phyloP scores from a whole-genome alignment of 139 green algal species.

The Diplosphaera chodatii region DNA sequence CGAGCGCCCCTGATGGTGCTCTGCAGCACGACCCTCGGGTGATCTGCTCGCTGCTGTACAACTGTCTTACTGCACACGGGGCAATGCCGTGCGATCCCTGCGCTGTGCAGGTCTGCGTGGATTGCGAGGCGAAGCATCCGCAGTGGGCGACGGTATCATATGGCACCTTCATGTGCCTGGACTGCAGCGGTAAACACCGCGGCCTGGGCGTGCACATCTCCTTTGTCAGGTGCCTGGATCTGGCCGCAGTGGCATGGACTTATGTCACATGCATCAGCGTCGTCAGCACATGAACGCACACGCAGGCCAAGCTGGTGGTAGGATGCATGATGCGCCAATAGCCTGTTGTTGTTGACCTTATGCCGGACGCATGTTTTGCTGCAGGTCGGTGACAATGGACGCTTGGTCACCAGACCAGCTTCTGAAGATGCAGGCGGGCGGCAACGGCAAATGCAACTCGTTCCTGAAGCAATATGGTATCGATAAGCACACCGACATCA shows the following conservation, averaged over 20 bases:
- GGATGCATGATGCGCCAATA: too few relatives aligned
- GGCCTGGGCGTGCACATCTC: slow-evolving; percentile 95
- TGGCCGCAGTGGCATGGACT: too few relatives aligned
- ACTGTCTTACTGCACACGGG: too few relatives aligned
- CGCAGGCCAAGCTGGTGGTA: too few relatives aligned
- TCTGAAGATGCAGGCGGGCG: slow-evolving; percentile 87
- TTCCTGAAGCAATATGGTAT: slow-evolving; percentile 92
- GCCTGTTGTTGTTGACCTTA: too few relatives aligned
- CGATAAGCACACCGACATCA: slow-evolving; percentile 77
- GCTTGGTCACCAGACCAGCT: slow-evolving; percentile 89
- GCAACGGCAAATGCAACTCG: slow-evolving; percentile 82
- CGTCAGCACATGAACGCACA: too few relatives aligned
- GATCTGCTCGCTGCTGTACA: too few relatives aligned
- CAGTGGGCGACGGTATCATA: slow-evolving; percentile 94
- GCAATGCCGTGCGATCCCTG: too few relatives aligned
- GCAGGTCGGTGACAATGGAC: slow-evolving; percentile 95
- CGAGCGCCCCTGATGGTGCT: too few relatives aligned
- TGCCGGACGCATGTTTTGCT: too few relatives aligned
- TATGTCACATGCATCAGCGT: too few relatives aligned
- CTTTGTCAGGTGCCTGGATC: slow-evolving; percentile 91
- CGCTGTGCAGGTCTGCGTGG: slow-evolving; percentile 85
- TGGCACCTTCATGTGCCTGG: slow-evolving; percentile 97
- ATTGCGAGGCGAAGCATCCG: slow-evolving; percentile 91
- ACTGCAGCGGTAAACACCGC: slow-evolving; percentile 92
- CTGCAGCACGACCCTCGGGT: too few relatives aligned